A percentile compares a stretch with the other conserved stretches of the same genome.
Conservation (phyloP, 192 early-diverging fungal genomes). For the Mortierella claussenii region DNA sequence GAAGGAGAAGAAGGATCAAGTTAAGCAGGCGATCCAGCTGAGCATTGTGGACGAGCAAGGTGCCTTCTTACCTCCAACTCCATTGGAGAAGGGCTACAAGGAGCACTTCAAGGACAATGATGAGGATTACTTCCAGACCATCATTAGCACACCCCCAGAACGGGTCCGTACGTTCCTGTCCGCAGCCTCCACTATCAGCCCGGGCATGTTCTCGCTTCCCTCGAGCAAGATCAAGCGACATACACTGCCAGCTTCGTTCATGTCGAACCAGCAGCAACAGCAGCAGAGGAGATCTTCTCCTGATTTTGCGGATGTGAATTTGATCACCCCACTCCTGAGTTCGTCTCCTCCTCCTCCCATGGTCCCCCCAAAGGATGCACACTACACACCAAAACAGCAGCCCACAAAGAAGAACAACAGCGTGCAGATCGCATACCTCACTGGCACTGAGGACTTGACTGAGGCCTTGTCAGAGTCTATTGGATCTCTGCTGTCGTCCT, state of each 20-base stretch:
- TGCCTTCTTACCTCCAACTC: constrained; percentile 28
- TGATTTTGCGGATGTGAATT: constrained; percentile 10
- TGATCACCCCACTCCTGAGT: background rate
- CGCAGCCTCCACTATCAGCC: constrained; percentile 29
- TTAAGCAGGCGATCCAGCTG: constrained; percentile 38
- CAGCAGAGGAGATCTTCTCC: background rate
- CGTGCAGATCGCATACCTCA: constrained; percentile 26
- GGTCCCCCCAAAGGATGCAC: constrained; percentile 33
- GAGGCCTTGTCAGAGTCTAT: constrained; percentile 46
- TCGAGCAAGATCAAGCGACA: constrained; percentile 41
- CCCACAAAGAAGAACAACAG: constrained; percentile 10
- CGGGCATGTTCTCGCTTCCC: constrained; percentile 37
- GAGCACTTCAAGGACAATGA: constrained; percentile 43
- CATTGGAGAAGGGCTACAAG: constrained; percentile 40
- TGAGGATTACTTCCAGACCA: constrained; percentile 38
- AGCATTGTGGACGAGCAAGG: constrained; percentile 23
- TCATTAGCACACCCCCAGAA: constrained; percentile 35
- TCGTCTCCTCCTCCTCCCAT: background rate
- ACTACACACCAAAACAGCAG: constrained; percentile 6
- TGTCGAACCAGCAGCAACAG: background rate
- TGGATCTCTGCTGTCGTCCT: constrained; percentile 23
- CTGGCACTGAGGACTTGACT: constrained; percentile 25
- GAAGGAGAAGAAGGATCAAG: constrained; percentile 44
- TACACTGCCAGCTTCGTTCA: constrained; percentile 1
- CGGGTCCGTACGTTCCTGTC: constrained; percentile 37